Conservation (phyloP, 2,329 filamentous ascomycete species). For the Bisporella sp. region DNA sequence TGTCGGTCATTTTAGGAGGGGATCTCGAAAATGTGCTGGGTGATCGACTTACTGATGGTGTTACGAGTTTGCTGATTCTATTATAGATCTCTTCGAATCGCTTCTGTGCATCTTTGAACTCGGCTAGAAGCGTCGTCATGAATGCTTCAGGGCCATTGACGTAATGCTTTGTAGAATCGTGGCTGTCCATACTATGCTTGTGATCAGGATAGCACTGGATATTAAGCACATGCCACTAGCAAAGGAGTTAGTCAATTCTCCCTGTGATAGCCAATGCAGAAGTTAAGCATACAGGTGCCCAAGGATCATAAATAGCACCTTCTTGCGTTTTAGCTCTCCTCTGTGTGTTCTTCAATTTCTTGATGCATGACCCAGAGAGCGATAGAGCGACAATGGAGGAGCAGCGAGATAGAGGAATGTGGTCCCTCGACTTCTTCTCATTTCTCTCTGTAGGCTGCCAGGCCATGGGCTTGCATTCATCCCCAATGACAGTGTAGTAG, state of each 20-base stretch:
- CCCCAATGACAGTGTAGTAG: slow-evolving; percentile 54
- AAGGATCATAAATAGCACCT: slow-evolving; percentile 50
- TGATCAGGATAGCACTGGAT: slow-evolving; percentile 55
- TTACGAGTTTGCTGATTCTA: slow-evolving; percentile 50
- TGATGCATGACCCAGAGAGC: slow-evolving; percentile 43
- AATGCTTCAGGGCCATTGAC: slow-evolving; percentile 57
- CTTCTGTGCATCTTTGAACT: slow-evolving; percentile 54
- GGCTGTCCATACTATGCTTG: slow-evolving; percentile 46
- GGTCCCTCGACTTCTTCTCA: slow-evolving; percentile 33
- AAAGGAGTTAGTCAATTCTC: not conserved
- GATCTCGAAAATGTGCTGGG: too few relatives aligned
- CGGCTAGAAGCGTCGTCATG: slow-evolving; percentile 47
- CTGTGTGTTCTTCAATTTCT: slow-evolving; percentile 41
- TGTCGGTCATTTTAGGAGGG: too few relatives aligned
- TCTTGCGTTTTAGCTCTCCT: slow-evolving; percentile 40
- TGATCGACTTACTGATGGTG: slow-evolving; percentile 38
- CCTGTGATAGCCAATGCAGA: not conserved
- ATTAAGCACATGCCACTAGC: slow-evolving; percentile 47
- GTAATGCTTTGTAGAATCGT: slow-evolving; percentile 47
- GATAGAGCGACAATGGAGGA: slow-evolving; percentile 52
- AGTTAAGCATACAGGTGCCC: slow-evolving; percentile 35
- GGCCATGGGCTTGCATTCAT: slow-evolving; percentile 46
- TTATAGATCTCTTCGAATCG: slow-evolving; percentile 50
- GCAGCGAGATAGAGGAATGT: slow-evolving; percentile 54
- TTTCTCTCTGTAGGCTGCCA: slow-evolving; percentile 50